Conservation (phyloP, 305 asterid genomes). For the Solanum hybrid region DNA sequence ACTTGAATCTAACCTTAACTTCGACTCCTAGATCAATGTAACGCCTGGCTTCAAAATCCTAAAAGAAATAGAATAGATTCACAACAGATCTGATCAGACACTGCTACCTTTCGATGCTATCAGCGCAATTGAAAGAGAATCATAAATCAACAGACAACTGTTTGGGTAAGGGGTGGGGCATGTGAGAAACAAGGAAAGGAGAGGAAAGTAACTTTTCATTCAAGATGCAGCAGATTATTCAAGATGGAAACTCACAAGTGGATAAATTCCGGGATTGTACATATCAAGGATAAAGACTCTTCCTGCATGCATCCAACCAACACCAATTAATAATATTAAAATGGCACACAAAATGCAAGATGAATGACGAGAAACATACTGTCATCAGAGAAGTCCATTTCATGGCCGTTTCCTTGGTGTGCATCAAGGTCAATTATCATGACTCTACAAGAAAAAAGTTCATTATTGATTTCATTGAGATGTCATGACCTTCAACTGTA, state of each 20-base stretch:
- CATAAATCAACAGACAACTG: neutral
- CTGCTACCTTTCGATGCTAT: neutral
- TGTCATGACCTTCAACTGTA: neutral
- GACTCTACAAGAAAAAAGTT: constrained; percentile 39
- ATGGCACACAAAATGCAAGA: constrained; percentile 12
- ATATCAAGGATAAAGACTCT: constrained; percentile 91
- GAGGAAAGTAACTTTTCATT: neutral
- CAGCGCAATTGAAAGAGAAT: neutral
- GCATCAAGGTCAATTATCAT: constrained; percentile 99
- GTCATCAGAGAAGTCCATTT: constrained; percentile 68
- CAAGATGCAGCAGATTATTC: neutral
- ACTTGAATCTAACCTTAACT: constrained; percentile 46
- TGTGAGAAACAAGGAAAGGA: neutral
- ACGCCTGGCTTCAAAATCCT: constrained; percentile 83
- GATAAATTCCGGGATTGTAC: constrained; percentile 92
- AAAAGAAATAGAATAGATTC: neutral
- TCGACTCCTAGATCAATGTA: constrained; percentile 72
- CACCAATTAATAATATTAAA: constrained; percentile 10
- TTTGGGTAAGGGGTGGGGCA: neutral
- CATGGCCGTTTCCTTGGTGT: constrained; percentile 98
- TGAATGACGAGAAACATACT: constrained; percentile 38
- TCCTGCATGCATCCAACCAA: constrained; percentile 37
- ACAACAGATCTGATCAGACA: neutral
- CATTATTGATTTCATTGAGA: neutral
- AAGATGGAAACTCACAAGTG: constrained; percentile 54